Evolutionary conservation across 352 stramenopile species (phyloP), one percentile per base, ranked within the genome.

Genomic region (Globisporangium orthogonon): DNA sequence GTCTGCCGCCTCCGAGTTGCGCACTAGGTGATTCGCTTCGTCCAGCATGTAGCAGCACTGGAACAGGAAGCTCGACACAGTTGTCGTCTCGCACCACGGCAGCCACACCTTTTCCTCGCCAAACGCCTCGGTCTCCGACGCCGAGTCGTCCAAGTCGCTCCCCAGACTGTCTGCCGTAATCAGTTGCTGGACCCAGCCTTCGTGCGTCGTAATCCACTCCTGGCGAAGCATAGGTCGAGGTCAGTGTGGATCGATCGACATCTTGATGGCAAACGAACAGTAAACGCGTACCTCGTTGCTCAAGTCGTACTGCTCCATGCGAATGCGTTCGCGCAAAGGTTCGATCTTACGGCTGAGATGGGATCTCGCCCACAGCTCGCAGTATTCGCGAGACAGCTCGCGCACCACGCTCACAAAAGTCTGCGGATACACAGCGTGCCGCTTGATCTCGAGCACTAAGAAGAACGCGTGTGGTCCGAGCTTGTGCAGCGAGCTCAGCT

Each of bases 1-100:
- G 7, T 67, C 73, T 2, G 71, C 71, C 7, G 62, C 71, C 31
- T 63, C 65, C 1, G 70, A 74, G 18, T 50, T 73, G 43, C 74
- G 74, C 49, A 91, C 62, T n/a, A 90, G 60, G 3, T 61, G 73
- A 45, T 91, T 86, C 5, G 83, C 81, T 70, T 91, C 79, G 55
- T 94, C 83, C n/a, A 94, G 62, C 28, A 79, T 78, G 45, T 88
- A 91, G 55, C 83, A 94, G 47, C 81, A 94, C 28, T 78, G 84
- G 33, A 94, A 94, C 2, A 94, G 61, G 59, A 91, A 94, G 51
- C 77, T 91, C 11, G 86, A 94, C 14, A 95, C 76, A 6, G 70
- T 86, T 7, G 86, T 73, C 3, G 83, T 93, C 58, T 93, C 86
- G 41, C 76, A 87, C 83, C 83, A 95, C 15, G 86, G 83, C 1